A percentile compares a stretch with the other conserved stretches of the same genome.
Conservation (phyloP, 208 protist species). For the Balamuthia mandrillaris region DNA sequence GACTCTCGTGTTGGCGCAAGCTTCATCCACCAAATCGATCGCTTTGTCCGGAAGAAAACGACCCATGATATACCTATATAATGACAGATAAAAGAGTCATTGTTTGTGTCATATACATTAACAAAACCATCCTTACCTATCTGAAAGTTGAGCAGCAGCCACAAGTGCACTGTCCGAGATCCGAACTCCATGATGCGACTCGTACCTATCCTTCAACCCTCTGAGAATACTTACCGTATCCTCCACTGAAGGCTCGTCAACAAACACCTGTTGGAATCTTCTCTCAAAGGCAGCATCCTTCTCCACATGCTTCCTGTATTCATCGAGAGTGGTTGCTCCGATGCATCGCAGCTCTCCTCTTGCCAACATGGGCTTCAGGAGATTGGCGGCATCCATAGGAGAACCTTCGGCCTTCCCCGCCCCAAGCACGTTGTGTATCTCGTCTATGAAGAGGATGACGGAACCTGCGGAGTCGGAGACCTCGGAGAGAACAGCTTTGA, state of each 20-base stretch:
- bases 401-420: conserved; percentile 75
- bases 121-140: too few relatives aligned
- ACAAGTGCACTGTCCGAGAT: conserved; percentile 81
- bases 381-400: conserved; percentile 82
- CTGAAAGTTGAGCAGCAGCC: conserved; percentile 69
- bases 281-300: conserved; percentile 97
- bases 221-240: conserved; percentile 97
- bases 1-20: conserved; percentile 83
- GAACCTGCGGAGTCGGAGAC: conserved; percentile 88
- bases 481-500: conserved; percentile 98
- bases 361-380: conserved; percentile 97
- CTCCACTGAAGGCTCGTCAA: conserved; percentile 91
- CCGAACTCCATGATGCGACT: conserved; percentile 78
- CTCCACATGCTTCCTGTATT: conserved; percentile 96
- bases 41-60: conserved; percentile 98
- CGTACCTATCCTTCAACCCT: conserved; percentile 68
- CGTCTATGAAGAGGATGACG: conserved; percentile 99
- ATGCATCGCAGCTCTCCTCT: conserved; percentile 84
- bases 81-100: too few relatives aligned
- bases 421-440: conserved; percentile 96
- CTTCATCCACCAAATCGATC: conserved; percentile 97
- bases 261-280: conserved; percentile 94
- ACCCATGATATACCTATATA: conserved; percentile 90
- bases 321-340: conserved; percentile 94
- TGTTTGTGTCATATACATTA: too few relatives aligned